Evolutionary conservation across 805 yeast species (phyloP).

Genomic region (Kockiozyma suomiensis): DNA sequence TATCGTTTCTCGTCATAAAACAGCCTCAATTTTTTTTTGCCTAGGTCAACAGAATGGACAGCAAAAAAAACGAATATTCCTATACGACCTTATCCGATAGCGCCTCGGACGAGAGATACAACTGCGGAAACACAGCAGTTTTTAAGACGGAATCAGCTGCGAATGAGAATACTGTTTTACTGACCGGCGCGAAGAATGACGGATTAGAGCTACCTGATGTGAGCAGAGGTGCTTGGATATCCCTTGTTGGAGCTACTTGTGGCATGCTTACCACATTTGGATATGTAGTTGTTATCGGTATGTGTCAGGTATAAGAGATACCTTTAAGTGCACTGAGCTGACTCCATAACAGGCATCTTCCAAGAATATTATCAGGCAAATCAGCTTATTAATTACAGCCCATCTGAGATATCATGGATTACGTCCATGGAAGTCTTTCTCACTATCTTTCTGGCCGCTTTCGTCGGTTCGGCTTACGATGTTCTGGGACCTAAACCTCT

Average conservation of each 20-base stretch:
- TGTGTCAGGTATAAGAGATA: background rate
- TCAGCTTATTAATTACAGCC: slow-evolving; percentile 34
- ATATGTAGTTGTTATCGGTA: slow-evolving; percentile 40
- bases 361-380: slow-evolving; percentile 38
- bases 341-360: slow-evolving; percentile 33
- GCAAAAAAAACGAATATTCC: background rate
- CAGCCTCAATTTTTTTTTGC: background rate
- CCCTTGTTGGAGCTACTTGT: slow-evolving; percentile 56
- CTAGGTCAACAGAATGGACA: background rate
- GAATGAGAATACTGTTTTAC: slow-evolving; percentile 6
- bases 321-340: background rate
- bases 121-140: background rate
- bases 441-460: slow-evolving; percentile 34
- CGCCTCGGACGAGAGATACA: background rate
- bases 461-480: slow-evolving; percentile 34
- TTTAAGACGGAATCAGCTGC: slow-evolving; percentile 2
- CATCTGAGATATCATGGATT: slow-evolving; percentile 42
- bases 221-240: slow-evolving; percentile 50
- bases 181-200: background rate
- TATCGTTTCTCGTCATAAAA: too few relatives aligned
- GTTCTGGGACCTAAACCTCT: slow-evolving; percentile 22
- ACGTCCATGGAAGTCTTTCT: slow-evolving; percentile 41
- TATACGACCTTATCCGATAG: background rate
- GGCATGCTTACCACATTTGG: slow-evolving; percentile 66
- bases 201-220: slow-evolving; percentile 5